Percentiles rank a stretch among this genome's conserved stretches.
These are phyloP conservation scores for Claviceps lovelessii DNA, from an alignment of 2,329 filamentous ascomycete genomes.

Conservation along the genomic window DNA sequence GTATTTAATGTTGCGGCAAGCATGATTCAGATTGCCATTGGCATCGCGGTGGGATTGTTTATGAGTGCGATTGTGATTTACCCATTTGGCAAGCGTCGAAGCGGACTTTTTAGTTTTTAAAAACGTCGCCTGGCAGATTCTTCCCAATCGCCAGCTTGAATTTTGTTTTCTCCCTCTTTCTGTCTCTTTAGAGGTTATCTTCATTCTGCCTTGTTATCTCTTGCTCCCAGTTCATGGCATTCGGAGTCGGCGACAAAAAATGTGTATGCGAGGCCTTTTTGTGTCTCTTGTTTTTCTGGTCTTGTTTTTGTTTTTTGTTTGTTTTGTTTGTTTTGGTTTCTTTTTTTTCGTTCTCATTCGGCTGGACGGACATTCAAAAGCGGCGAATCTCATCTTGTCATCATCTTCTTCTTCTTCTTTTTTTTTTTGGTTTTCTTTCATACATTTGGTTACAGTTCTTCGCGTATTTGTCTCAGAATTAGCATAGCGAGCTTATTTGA, in stretches of 20 bases:
- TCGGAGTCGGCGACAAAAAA: too few relatives aligned
- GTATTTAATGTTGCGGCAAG: slow-evolving; percentile 32
- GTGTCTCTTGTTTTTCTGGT: too few relatives aligned
- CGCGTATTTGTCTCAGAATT: background rate
- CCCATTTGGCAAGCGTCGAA: slow-evolving; percentile 34
- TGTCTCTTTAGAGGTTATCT: background rate
- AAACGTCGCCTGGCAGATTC: too few relatives aligned
- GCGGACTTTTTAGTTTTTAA: slow-evolving; percentile 34
- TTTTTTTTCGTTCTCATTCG: too few relatives aligned
- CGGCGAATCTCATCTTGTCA: background rate
- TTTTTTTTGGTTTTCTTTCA: too few relatives aligned
- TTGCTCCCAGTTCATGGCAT: too few relatives aligned
- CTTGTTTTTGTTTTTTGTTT: too few relatives aligned
- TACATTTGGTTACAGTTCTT: background rate
- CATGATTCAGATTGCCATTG: slow-evolving; percentile 39
- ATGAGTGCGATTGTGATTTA: slow-evolving; percentile 34
- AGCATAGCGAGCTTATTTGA: background rate
- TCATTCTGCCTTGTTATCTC: too few relatives aligned
- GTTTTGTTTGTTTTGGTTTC: too few relatives aligned
- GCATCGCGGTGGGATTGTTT: slow-evolving; percentile 36
- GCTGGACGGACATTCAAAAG: background rate
- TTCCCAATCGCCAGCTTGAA: background rate
- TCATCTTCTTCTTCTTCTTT: too few relatives aligned
- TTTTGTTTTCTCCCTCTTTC: background rate
- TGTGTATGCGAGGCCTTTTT: too few relatives aligned